Evolutionary conservation across 2,329 filamentous ascomycete genomes (phyloP), one percentile per base, ranked within the genome.

Genomic region (Colletotrichum ledebouriae): DNA sequence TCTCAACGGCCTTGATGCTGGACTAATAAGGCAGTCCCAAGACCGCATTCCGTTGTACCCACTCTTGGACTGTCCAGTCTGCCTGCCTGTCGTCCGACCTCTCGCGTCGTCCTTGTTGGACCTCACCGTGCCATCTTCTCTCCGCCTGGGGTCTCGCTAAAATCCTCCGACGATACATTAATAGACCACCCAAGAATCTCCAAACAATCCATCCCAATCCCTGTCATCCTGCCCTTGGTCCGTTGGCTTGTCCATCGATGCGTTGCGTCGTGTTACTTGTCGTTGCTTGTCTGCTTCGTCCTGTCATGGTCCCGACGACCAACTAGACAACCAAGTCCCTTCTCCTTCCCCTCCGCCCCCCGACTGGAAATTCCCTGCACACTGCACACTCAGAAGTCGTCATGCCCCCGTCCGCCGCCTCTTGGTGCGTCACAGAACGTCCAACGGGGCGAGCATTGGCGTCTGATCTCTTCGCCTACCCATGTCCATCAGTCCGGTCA

Each of bases 381-480:
- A 52, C 49, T 61, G 12, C 42, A 7, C 17, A 52, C 12, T 15
- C 17, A 42, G 12, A 41, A 20, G 20, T 44, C 37, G 52, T 63
- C 58, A 34, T 42, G n/a, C 39, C 58, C 13, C 49, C 42, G 34
- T 41, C 44, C n/a, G 13, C 33, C 46, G 15, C 65, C 41, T 41
- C 41, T 68, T 46, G 56, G 47, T 34, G 20, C 50, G 62, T 65
- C 47, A 33, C 52, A 50, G 47, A 33, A 56, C 52, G 25, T 39
- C n/a, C 17, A 46, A 58, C 7, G 60, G 60, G 52, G 41, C 7
- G 22, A 52, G 49, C 61, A 25, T 56, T 60, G 61, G 66, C 66
- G 37, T 69, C 66, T 66, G 66, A 66, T 66, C 22, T 66, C 34
- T 10, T 59, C 33, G 47, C n/a, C 13, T 25, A 39, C 33, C 20